Conservation (phyloP, 805 yeast genomes). For the Suhomyces sp. region DNA sequence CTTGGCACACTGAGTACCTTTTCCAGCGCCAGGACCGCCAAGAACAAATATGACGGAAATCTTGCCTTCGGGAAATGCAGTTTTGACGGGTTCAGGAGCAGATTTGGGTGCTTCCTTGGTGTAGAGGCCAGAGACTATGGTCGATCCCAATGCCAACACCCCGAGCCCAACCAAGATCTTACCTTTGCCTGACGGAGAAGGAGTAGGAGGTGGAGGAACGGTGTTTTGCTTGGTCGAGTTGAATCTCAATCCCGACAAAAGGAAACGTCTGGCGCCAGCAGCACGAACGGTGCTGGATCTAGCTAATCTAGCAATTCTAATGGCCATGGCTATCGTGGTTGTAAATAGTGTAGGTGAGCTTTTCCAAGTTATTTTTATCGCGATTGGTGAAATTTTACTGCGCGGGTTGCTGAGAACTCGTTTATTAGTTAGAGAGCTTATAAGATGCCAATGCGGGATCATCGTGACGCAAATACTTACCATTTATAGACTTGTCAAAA, state of each 20-base stretch:
- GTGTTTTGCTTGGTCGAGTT: slow-evolving; percentile 12
- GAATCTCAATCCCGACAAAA: slow-evolving; percentile 5
- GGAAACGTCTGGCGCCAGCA: not conserved
- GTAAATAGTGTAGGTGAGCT: not conserved
- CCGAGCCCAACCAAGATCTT: slow-evolving; percentile 32
- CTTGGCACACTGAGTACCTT: slow-evolving; percentile 93
- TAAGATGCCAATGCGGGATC: slow-evolving; percentile 31
- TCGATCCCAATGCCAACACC: slow-evolving; percentile 51
- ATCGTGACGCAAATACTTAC: slow-evolving; percentile 62
- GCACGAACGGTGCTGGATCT: not conserved
- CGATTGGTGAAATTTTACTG: not conserved
- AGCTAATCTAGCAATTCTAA: slow-evolving; percentile 1
- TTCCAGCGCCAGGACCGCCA: slow-evolving; percentile 98
- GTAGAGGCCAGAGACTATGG: slow-evolving; percentile 41
- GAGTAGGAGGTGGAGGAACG: slow-evolving; percentile 13
- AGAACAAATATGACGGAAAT: slow-evolving; percentile 83
- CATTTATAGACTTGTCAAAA: slow-evolving; percentile 56
- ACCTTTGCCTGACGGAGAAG: slow-evolving; percentile 17
- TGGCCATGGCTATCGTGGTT: not conserved
- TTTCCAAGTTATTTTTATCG: not conserved
- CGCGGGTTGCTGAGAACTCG: not conserved
- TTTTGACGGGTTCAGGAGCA: slow-evolving; percentile 39
- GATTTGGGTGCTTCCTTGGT: slow-evolving; percentile 44
- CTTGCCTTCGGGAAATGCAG: slow-evolving; percentile 59
- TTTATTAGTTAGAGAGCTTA: not conserved